Percentiles rank a stretch among this genome's conserved stretches.
Conservation (phyloP, 495 filamentous ascomycete genomes). For the Podospora bellae-mahoneyi region DNA sequence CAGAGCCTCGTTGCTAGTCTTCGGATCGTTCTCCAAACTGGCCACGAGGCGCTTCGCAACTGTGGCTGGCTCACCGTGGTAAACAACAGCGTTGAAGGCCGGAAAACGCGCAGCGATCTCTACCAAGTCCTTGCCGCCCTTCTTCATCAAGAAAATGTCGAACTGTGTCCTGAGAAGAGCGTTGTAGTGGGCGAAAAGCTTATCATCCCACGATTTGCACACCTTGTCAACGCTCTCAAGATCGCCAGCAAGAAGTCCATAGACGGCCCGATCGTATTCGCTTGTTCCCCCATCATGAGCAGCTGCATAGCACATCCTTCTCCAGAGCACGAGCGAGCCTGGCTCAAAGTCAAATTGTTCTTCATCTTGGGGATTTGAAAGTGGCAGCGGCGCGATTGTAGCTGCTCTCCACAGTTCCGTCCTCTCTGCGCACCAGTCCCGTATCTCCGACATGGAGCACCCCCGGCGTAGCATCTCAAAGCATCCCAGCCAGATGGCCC, state of each 20-base stretch:
- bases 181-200: constrained; percentile 87
- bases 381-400: constrained; percentile 55
- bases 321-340: constrained; percentile 64
- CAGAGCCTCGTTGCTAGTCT: constrained; percentile 47
- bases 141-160: constrained; percentile 55
- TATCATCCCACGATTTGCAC: constrained; percentile 81
- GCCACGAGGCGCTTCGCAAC: constrained; percentile 51
- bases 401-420: constrained; percentile 83
- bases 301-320: constrained; percentile 74
- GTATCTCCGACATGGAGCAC: constrained; percentile 63
- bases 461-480: constrained; percentile 87
- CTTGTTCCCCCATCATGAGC: constrained; percentile 63
- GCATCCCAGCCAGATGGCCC: constrained; percentile 80
- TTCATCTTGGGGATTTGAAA: constrained; percentile 42
- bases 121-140: constrained; percentile 42
- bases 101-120: constrained; percentile 43
- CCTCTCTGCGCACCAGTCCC: constrained; percentile 74
- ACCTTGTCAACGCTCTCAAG: constrained; percentile 69
- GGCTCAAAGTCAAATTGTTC: constrained; percentile 38
- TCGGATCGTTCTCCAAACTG: constrained; percentile 46
- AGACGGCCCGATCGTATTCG: constrained; percentile 83
- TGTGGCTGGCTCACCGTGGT: constrained; percentile 49
- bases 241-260: constrained; percentile 82
- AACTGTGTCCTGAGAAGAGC: constrained; percentile 68
- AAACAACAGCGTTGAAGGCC: constrained; percentile 49